A percentile compares a stretch with the other conserved stretches of the same genome.
Conservation (phyloP, 2,329 filamentous ascomycete species). For the Dothideomycetes sp. region DNA sequence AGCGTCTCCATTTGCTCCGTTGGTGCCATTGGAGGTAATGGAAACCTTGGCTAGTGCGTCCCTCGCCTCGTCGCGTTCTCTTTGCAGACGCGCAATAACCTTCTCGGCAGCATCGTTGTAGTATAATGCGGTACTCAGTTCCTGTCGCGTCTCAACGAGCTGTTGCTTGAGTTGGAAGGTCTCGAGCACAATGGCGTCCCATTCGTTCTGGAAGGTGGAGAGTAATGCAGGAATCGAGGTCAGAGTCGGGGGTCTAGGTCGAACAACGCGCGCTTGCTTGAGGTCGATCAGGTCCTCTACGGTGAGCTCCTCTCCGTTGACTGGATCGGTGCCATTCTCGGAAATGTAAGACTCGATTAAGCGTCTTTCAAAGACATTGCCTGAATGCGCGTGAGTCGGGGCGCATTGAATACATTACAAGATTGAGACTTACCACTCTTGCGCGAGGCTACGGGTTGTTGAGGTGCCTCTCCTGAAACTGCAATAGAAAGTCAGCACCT, state of each 20-base stretch:
- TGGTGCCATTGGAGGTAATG: slow-evolving; percentile 43
- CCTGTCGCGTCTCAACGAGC: slow-evolving; percentile 78
- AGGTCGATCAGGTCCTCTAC: slow-evolving; percentile 79
- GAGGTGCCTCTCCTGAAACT: slow-evolving; percentile 96
- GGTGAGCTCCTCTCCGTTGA: slow-evolving; percentile 74
- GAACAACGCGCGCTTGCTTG: slow-evolving; percentile 71
- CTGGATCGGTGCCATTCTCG: slow-evolving; percentile 85
- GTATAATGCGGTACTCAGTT: slow-evolving; percentile 87
- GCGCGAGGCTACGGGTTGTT: slow-evolving; percentile 87
- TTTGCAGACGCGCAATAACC: slow-evolving; percentile 83
- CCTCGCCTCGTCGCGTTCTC: slow-evolving; percentile 83
- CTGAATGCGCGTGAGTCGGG: slow-evolving; percentile 31
- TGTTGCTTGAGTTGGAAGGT: slow-evolving; percentile 86
- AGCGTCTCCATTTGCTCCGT: slow-evolving; percentile 55
- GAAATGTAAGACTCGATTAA: slow-evolving; percentile 91
- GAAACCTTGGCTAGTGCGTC: slow-evolving; percentile 80
- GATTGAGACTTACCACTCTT: slow-evolving; percentile 62
- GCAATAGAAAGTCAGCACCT: slow-evolving; percentile 14
- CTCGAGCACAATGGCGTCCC: slow-evolving; percentile 88
- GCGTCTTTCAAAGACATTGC: slow-evolving; percentile 87
- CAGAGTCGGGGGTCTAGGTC: slow-evolving; percentile 80
- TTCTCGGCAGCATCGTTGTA: slow-evolving; percentile 95
- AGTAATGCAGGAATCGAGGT: slow-evolving; percentile 94
- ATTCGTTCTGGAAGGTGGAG: slow-evolving; percentile 94
- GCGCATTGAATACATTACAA: slow-evolving; percentile 9